Evolutionary conservation across 768 basidiomycete species (phyloP).

Genomic region (Mrakia frigida): DNA sequence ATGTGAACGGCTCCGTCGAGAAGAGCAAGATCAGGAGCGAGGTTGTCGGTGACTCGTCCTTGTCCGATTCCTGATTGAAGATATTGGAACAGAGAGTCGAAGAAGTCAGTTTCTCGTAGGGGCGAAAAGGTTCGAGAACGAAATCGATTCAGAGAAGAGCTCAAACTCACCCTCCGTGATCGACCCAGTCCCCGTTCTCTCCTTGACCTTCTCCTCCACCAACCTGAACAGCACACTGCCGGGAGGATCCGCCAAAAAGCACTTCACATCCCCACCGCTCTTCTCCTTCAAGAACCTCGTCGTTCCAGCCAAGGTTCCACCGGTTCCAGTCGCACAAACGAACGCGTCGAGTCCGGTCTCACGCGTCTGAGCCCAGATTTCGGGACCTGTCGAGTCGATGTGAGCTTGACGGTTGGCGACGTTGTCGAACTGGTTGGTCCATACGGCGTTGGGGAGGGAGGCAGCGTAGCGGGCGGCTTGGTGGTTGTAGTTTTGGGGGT

Average conservation of each 20-base stretch:
- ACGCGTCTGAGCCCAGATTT: constrained; percentile 84
- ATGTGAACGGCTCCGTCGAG: constrained; percentile 79
- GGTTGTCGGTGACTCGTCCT: constrained; percentile 87
- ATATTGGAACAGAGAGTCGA: background rate
- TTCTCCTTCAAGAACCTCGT: constrained; percentile 79
- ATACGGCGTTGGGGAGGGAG: constrained; percentile 69
- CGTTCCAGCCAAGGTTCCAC: constrained; percentile 87
- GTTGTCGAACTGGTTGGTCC: constrained; percentile 99
- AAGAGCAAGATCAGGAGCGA: constrained; percentile 71
- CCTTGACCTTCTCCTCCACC: constrained; percentile 65
- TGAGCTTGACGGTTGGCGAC: constrained; percentile 83
- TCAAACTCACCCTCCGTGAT: constrained; percentile 44
- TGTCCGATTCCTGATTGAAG: constrained; percentile 77
- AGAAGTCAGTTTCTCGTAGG: background rate
- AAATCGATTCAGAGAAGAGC: no score
- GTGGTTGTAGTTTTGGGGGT: constrained; percentile 96
- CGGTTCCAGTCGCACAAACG: constrained; percentile 89
- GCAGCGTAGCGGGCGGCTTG: constrained; percentile 82
- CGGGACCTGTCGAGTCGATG: constrained; percentile 86
- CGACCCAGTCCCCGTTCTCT: constrained; percentile 58
- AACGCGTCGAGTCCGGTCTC: constrained; percentile 76
- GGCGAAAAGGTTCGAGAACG: constrained; percentile 19
- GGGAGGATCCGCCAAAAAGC: constrained; percentile 95
- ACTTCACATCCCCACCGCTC: constrained; percentile 68
- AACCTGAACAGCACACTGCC: constrained; percentile 86